Base-by-base conservation (phyloP, 371 early-diverging fungal genomes). In the Mucor lusitanicus region DNA sequence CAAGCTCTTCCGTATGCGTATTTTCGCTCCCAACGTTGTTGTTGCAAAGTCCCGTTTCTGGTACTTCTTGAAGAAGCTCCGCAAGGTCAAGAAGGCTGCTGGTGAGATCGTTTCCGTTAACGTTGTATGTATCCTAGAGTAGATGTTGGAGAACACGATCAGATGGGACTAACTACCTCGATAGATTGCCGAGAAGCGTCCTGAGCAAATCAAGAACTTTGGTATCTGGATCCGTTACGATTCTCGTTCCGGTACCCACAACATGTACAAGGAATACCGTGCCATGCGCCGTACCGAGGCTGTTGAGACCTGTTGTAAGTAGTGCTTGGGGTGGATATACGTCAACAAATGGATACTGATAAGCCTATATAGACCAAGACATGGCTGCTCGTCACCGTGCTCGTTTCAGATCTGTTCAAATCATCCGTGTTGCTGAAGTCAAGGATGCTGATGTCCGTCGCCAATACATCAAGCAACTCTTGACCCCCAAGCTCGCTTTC, bases 261-360 rank as follows among this genome's bases (percentile, higher is more conserved):
- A 99, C 94, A 99, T 99, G 96, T 99, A 99, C 94, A 99, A 99
- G 94, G 99, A 99, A 90, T 98, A 99, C 95, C 95, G 99, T 79
- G 98, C 96, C 80, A 84, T 98, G 83, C 86, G 91, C 79, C 94
- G 99, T 80, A 83, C 87, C 56, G 97, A 91, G 70, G 99, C 99
- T 64, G 99, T 99, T 53, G 90, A 88, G 73, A 78, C 94, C 32
- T 96, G 96, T 92, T 99, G 88, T 87, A 80, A 74, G 84, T 80
- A 71, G 32, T 35, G 8, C 1, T 33, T 6, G 33, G 3, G 8
- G 9, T 30, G 6, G 30, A 3, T 2, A 30, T 30, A 3, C 2
- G 30, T 30, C 6, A 7, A 35, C 12, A 35, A 12, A 35, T 59
- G 54, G 54, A 27, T 54, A 25, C 54, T 54, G 28, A 54, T 54